These are phyloP conservation scores for Blastobotrys peoriensis DNA, from an alignment of 805 yeast genomes.

Conservation along the genomic window DNA sequence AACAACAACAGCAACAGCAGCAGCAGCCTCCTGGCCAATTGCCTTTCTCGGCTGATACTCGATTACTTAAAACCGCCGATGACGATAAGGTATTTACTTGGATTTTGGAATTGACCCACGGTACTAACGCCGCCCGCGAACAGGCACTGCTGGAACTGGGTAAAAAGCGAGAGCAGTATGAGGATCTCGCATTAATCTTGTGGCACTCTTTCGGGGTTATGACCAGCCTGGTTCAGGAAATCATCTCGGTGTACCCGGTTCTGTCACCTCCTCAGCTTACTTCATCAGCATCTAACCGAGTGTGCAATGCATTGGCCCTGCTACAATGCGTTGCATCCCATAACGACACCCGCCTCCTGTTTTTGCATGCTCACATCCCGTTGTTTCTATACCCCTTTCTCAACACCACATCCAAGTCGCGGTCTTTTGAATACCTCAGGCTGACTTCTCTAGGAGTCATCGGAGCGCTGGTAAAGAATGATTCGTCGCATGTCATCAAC, in stretches of 20 bases:
- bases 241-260: constrained; percentile 82
- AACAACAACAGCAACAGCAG: constrained; percentile 8
- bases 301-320: constrained; percentile 90
- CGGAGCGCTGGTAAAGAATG: constrained; percentile 95
- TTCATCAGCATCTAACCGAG: constrained; percentile 84
- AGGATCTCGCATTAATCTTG: constrained; percentile 82
- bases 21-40: constrained; percentile 3
- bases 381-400: constrained; percentile 88
- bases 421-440: constrained; percentile 90
- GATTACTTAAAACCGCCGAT: constrained; percentile 30
- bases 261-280: constrained; percentile 81
- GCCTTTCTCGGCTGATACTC: background rate
- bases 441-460: constrained; percentile 92
- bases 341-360: constrained; percentile 77
- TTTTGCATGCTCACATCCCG: constrained; percentile 86
- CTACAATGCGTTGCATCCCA: constrained; percentile 97
- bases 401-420: constrained; percentile 82
- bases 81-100: constrained; percentile 84
- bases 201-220: constrained; percentile 98
- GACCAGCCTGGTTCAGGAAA: constrained; percentile 86
- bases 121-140: constrained; percentile 68
- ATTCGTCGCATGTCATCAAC: constrained; percentile 89
- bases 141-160: constrained; percentile 90
- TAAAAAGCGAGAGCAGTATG: constrained; percentile 89
- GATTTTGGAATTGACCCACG: constrained; percentile 85